A percentile compares a stretch with the other conserved stretches of the same genome.
Evolutionary conservation across 257 asterid genomes (phyloP).

Genomic region (Ballota nigra): DNA sequence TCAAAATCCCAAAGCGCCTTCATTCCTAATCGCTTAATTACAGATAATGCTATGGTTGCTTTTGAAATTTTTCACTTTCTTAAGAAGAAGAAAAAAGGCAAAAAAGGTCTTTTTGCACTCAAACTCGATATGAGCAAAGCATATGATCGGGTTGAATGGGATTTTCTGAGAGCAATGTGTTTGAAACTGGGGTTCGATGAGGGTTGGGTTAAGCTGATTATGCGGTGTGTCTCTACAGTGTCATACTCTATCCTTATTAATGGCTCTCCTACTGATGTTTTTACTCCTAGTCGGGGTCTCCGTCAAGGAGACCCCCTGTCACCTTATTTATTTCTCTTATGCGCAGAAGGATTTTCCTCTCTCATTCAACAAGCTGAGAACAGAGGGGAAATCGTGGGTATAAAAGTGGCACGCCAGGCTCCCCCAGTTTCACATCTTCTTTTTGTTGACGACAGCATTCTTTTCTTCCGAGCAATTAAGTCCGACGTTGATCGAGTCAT

Average conservation of each 20-base stretch:
- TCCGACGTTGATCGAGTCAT: too few species aligned
- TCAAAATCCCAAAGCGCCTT: neutral
- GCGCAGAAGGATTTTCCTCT: neutral
- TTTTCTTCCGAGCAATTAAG: too few species aligned
- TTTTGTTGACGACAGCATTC: too few species aligned
- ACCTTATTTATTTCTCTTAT: neutral
- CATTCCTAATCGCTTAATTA: neutral
- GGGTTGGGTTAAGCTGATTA: neutral
- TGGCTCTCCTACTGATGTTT: neutral
- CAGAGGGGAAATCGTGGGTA: neutral
- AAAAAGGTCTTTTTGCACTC: neutral
- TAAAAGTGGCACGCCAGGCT: neutral
- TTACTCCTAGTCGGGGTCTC: neutral
- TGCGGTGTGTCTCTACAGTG: neutral
- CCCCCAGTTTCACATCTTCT: too few species aligned
- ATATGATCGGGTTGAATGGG: neutral
- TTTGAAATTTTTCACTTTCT: neutral
- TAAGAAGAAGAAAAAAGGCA: neutral
- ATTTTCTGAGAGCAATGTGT: neutral
- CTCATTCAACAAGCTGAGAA: neutral
- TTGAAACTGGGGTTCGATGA: neutral
- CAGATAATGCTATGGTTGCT: neutral
- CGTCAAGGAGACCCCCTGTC: neutral
- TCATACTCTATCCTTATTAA: neutral
- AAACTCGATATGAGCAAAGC: neutral